Percentiles rank a stretch among this genome's conserved stretches.
Conservation (phyloP, 176 grass and related monocot genomes). For the Guadua angustifolia region DNA sequence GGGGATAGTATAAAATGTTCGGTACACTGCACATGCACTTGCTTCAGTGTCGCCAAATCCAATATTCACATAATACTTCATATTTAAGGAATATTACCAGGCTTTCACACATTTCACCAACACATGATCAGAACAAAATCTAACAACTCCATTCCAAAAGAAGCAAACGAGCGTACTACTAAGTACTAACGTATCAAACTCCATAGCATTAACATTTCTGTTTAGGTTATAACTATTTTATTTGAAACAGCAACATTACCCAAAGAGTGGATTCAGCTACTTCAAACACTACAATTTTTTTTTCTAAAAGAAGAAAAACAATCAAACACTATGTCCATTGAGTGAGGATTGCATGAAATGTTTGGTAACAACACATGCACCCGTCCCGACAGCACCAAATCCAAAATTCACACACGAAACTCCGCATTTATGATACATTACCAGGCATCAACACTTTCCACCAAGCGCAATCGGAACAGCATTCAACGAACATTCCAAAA, state of each 20-base stretch:
- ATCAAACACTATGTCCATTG: neutral
- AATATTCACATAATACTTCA: neutral
- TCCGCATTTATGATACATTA: neutral
- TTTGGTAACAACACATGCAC: neutral
- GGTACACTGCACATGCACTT: neutral
- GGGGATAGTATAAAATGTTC: neutral
- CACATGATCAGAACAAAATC: neutral
- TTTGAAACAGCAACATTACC: neutral
- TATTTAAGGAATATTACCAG: constrained; percentile 19
- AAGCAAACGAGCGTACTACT: neutral
- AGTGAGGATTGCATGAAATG: neutral
- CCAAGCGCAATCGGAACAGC: neutral
- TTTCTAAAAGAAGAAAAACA: neutral
- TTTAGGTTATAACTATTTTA: neutral
- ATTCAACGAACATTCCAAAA: neutral
- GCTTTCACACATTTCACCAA: neutral
- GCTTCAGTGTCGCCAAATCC: neutral
- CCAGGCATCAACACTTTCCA: neutral
- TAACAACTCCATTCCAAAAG: constrained; percentile 9
- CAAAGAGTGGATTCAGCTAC: neutral
- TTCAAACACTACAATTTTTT: neutral
- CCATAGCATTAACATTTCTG: neutral
- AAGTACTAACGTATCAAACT: constrained; percentile 13
- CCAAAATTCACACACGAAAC: neutral
- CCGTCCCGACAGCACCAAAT: neutral